Base-by-base conservation (phyloP, 805 yeast species). In the Myxozyma geophila region DNA sequence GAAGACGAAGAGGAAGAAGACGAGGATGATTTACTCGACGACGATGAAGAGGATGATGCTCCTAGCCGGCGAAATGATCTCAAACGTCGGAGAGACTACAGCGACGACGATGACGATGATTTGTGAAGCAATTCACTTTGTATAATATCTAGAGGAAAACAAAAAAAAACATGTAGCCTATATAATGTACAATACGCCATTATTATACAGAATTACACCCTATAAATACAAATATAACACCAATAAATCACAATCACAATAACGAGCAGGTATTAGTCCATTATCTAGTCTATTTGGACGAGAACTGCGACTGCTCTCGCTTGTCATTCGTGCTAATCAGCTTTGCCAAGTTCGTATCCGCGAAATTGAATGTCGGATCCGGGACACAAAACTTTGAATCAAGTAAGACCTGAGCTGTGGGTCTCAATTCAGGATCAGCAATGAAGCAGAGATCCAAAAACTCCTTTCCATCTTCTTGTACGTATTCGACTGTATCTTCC, bases 391-490 rank as follows among this genome's bases (percentile, higher is more conserved):
- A 66, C 39, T 37, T 56, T 28, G 67, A 37, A 17, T 77, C 69
- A 52, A 87, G 73, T 19, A 92, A 76, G 52, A 82, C 80, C 52
- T 79, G 81, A 0, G 98, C 98, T 0, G 98, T 93, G 0, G 98
- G 99, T 70, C 99, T 80, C 69, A 80, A 76, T n/a, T 85, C 87
- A 0, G 99, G 92, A 71, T 93, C 89, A 33, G 84, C 79, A 36
- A 80, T 81, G 72, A 93, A 93, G 73, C 99, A 93, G 59, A 79
- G 74, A 68, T 87, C 87, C 63, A 95, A 76, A 70, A 95, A 95
- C 37, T 83, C 81, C 60, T 83, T 82, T 0, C 96, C 97, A 7
- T 77, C 83, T 3, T 73, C 74, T 0, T 92, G 84, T 55, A 93
- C 86, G 66, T 79, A 76, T 6, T 86, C 86, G 54, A 81, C 74